These are phyloP conservation scores for Podaxis carcinomalis DNA, from an alignment of 768 basidiomycete genomes.

Conservation along the genomic window DNA sequence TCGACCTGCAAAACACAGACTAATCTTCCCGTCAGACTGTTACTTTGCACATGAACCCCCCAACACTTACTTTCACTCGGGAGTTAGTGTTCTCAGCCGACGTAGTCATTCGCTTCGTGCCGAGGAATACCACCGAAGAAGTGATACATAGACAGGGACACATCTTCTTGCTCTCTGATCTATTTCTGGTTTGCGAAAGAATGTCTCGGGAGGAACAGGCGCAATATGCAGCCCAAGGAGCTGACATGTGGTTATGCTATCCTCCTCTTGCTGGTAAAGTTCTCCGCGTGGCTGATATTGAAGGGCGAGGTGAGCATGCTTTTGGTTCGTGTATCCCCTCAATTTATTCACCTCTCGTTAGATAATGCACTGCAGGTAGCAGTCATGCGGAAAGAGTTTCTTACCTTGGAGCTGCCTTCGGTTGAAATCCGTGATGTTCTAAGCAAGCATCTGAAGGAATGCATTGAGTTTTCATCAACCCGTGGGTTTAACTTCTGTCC, in stretches of 20 bases:
- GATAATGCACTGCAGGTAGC: conserved; percentile 71
- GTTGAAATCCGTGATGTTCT: conserved; percentile 56
- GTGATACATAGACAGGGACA: conserved; percentile 76
- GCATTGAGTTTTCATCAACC: conserved; percentile 74
- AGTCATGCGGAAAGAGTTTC: conserved; percentile 85
- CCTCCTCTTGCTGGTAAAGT: conserved; percentile 96
- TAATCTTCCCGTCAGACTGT: conserved; percentile 54
- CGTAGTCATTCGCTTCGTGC: conserved; percentile 72
- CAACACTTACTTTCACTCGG: conserved; percentile 72
- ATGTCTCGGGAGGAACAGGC: conserved; percentile 65
- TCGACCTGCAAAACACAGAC: not conserved
- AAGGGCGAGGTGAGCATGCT: conserved; percentile 51
- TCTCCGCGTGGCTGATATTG: conserved; percentile 61
- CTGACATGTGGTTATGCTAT: conserved; percentile 91
- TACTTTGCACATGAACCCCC: conserved; percentile 84
- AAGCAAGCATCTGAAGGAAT: conserved; percentile 70
- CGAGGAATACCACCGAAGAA: conserved; percentile 69
- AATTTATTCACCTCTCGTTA: conserved; percentile 23
- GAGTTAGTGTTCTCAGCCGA: conserved; percentile 70
- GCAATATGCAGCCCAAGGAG: conserved; percentile 45
- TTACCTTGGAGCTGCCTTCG: conserved; percentile 63
- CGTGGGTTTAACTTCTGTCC: conserved; percentile 43
- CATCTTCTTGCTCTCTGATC: conserved; percentile 86
- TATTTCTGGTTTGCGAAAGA: conserved; percentile 87
- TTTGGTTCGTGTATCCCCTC: not conserved